Base-by-base conservation (phyloP, 805 yeast genomes). In the Hanseniaspora hatyaiensis region DNA sequence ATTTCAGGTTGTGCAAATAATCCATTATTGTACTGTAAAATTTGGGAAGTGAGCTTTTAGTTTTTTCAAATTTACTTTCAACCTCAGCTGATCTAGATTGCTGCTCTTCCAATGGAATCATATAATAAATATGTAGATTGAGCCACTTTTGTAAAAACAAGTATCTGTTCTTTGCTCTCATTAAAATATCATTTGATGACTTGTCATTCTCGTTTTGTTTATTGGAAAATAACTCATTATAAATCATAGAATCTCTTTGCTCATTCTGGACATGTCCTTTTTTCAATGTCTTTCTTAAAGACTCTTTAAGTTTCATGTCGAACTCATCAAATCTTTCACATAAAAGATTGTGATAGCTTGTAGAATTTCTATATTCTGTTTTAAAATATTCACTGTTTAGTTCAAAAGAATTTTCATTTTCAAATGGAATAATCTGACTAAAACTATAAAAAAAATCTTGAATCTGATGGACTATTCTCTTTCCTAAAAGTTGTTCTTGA, bases 401-500 rank as follows among this genome's bases (percentile, higher is more conserved):
- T n/a, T n/a, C n/a, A n/a, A n/a, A 26, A 26, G 29, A 26, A 8
- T 26, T 11, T 8, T 26, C 9, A 26, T 11, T 26, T 26, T 26
- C 29, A 26, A 26, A 8, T 11, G 11, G 11, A 9, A 31, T 16
- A 16, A 15, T 37, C 16, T 37, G 40, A 22, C 24, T n/a, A 16
- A 34, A 43, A 16, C 23, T 29, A 15, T 33, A 43, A 11, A 43
- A 34, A 13, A 43, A 43, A 26, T 43, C 47, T 16, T 43, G 32
- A 20, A 43, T 23, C 15, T 36, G 41, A 36, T 28, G 29, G 12
- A 28, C 30, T 4, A 43, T 8, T 3, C 32, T 29, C 19, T 43
- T 40, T 8, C 34, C 28, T 8, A 43, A 12, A 1, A 33, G 24
- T 1, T n/a, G 29, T 22, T 43, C 41, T 22, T 36, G 31, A 20